These are phyloP conservation scores for Sporopachydermia lactativora DNA, from an alignment of 805 yeast genomes.

Conservation along the genomic window DNA sequence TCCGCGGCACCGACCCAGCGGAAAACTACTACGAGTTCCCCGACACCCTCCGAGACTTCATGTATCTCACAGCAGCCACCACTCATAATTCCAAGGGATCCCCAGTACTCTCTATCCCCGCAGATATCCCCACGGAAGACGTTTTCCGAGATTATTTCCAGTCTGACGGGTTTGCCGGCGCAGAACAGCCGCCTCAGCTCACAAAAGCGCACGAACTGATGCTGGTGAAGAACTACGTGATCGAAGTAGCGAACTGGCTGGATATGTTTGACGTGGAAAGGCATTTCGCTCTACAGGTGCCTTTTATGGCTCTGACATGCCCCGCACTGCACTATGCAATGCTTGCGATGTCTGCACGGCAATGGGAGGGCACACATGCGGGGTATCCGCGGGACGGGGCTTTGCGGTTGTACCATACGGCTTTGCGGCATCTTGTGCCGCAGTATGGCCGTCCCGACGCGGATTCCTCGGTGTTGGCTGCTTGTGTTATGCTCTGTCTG, in stretches of 20 bases:
- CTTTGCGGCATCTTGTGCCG: background rate
- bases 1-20: background rate
- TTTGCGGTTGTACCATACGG: conserved; percentile 12
- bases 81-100: background rate
- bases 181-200: background rate
- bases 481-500: conserved; percentile 29
- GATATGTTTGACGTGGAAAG: conserved; percentile 25
- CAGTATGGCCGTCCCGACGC: background rate
- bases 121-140: background rate
- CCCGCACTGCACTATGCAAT: conserved; percentile 19
- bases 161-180: conserved; percentile 1
- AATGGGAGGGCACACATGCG: conserved; percentile 17
- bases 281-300: conserved; percentile 21
- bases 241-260: conserved; percentile 25
- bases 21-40: conserved; percentile 1
- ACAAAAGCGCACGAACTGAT: background rate
- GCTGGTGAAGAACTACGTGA: conserved; percentile 18
- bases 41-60: background rate
- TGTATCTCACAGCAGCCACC: background rate
- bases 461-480: conserved; percentile 17
- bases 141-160: background rate
- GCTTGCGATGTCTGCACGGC: conserved; percentile 22
- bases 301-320: conserved; percentile 26
- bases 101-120: background rate
- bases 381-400: conserved; percentile 17